Conservation (phyloP, 2,329 filamentous ascomycete species). For the Xylariales sp. region DNA sequence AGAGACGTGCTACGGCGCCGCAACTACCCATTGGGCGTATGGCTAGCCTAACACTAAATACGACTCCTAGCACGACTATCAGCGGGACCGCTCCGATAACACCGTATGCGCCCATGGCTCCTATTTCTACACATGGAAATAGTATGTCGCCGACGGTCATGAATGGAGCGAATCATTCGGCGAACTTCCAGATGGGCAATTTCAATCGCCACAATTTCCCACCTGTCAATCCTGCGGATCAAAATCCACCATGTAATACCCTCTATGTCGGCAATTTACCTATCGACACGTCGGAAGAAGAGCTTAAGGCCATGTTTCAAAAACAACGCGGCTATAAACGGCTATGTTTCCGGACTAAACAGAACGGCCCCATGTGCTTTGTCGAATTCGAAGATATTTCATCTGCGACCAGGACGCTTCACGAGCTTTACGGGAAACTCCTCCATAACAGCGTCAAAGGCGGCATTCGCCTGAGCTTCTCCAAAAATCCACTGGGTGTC, state of each 20-base stretch:
- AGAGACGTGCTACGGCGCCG: constrained; percentile 77
- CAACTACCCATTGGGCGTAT: constrained; percentile 77
- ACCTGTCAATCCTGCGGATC: constrained; percentile 91
- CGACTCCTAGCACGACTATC: constrained; percentile 70
- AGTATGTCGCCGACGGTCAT: constrained; percentile 69
- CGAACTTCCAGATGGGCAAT: constrained; percentile 64
- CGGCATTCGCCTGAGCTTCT: constrained; percentile 94
- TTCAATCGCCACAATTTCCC: constrained; percentile 78
- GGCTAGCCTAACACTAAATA: constrained; percentile 76
- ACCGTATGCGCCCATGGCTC: constrained; percentile 55
- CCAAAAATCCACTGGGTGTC: constrained; percentile 95
- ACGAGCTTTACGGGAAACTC: constrained; percentile 87
- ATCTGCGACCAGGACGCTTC: constrained; percentile 89
- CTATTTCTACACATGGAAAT: constrained; percentile 55
- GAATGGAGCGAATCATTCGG: constrained; percentile 57
- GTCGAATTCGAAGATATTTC: constrained; percentile 97
- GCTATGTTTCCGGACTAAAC: constrained; percentile 92
- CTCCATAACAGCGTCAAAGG: constrained; percentile 94
- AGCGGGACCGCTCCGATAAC: constrained; percentile 67
- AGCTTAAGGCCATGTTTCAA: constrained; percentile 92
- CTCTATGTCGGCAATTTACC: constrained; percentile 98
- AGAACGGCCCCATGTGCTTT: constrained; percentile 98
- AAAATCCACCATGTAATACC: constrained; percentile 98
- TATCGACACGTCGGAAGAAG: constrained; percentile 91
- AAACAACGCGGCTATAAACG: constrained; percentile 95